Base-by-base conservation (phyloP, 345 rosid species). In the Camelina laxa region DNA sequence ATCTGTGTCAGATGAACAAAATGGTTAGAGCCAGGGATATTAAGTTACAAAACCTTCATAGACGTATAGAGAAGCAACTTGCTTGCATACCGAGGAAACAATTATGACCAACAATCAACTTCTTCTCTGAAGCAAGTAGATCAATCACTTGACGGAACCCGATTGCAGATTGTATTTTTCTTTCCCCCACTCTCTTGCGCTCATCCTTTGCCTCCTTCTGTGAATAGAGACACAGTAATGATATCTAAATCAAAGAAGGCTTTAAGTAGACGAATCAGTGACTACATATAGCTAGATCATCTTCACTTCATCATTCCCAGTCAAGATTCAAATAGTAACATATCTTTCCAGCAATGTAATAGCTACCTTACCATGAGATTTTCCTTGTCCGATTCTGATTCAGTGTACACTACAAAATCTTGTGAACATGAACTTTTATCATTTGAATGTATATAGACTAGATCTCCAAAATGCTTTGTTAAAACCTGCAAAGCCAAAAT, bases 111-210 rank as follows among this genome's bases (percentile, higher is more conserved):
- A 95, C 89, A 48, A 95, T 85, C 82, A 90, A 85, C 90, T 90
- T 95, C 72, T 86, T 36, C 73, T 87, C 93, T 0, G 92, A 88
- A 65, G 97, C 84, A 78, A 95, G 92, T 41, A 90, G 83, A 66
- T 95, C 99, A 70, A 95, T 89, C 74, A 95, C 92, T 73, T 84
- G 94, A 64, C 96, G 97, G 76, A 95, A 89, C 65, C 99, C 99
- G 24, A 86, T 67, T 39, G 97, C 89, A 69, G 83, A 81, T 61
- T 80, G 79, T 73, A 95, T 87, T 74, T 82, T 89, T 79, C 54
- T 79, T 84, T 89, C 83, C 45, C 79, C 86, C 21, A 35, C 81
- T 80, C 72, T 82, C 62, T 59, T 80, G 53, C 74, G 70, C 48
- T 92, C 97, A 73, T 81, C 86, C 75, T 85, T 85, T 68, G 82